Base-by-base conservation (phyloP, 2,329 filamentous ascomycete species). In the Talaromyces sp. region DNA sequence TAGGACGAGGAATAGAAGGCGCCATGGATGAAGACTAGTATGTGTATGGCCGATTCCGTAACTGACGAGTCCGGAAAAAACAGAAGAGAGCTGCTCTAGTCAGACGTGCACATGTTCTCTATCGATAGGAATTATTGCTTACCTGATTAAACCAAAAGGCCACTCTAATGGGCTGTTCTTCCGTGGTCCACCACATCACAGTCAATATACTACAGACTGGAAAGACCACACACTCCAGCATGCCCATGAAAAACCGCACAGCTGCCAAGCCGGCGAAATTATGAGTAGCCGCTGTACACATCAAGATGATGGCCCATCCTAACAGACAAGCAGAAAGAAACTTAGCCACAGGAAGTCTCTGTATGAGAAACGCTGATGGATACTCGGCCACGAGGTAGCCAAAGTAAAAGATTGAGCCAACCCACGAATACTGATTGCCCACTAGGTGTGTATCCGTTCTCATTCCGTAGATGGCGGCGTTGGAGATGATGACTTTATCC, bases 31-130 rank as follows among this genome's bases (percentile, higher is more conserved):
- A 2, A 68, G 46, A 2, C 58, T 58, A 8, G 60, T 65, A 19
- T 69, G 60, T n/a, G 67, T 70, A 39, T 69, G 66, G 19, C 73
- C 73, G 45, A 75, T 67, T 1, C 68, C 67, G 41, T 70, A 75
- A 25, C 66, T 67, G 53, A 74, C 59, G 35, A 72, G 54, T 4
- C 70, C 70, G 3, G 66, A 67, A 59, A 73, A 66, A n/a, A 70
- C 64, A 13, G 64, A 69, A 5, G 65, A 67, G n/a, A 64, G 60
- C 53, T 66, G 53, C 28, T 64, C 53, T 19, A 60, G 9, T 51
- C 54, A 21, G 58, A 56, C 2, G 4, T 31, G 15, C 8, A 9
- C 22, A 53, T 56, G 46, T 1, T 53, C 17, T 48, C 62, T 60
- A 36, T 55, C 51, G 6, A 61, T 51, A 17, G 59, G 58, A n/a